Evolutionary conservation across 345 rosid species (phyloP).

Genomic region (Sisymbrium altissimum): DNA sequence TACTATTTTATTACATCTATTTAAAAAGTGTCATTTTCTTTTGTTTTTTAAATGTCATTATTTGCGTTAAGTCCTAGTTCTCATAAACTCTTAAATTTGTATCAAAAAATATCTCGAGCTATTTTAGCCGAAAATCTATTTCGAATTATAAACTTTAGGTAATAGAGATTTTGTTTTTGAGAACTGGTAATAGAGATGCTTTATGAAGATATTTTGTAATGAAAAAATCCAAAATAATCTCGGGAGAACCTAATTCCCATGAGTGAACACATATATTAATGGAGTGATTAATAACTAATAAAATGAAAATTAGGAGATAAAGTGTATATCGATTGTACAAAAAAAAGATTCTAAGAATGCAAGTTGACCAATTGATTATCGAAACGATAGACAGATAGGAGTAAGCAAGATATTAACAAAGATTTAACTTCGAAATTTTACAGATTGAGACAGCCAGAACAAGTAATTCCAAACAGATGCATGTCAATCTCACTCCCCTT

Average conservation of each 20-base stretch:
- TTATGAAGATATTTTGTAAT: background rate
- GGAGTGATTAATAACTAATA: background rate
- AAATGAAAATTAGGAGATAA: conserved; percentile 11
- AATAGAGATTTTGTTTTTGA: too few relatives aligned
- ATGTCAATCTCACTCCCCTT: conserved; percentile 27
- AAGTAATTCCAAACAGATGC: conserved; percentile 20
- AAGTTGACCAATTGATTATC: conserved; percentile 26
- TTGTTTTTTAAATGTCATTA: background rate
- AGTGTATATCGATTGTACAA: background rate
- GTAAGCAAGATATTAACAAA: conserved; percentile 12
- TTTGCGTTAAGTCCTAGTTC: background rate
- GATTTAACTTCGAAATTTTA: conserved; percentile 11
- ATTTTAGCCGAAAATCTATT: background rate
- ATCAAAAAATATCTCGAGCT: background rate
- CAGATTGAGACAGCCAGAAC: conserved; percentile 27
- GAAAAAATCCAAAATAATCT: background rate
- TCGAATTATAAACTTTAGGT: background rate
- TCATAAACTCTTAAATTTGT: background rate
- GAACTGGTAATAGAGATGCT: background rate
- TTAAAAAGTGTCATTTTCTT: background rate
- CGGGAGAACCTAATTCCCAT: background rate
- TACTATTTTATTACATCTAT: background rate
- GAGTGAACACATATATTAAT: background rate
- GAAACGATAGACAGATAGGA: conserved; percentile 7
- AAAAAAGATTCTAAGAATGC: conserved; percentile 11